Base-by-base conservation (phyloP, 805 yeast species). In the Priceomyces haplophilus region DNA sequence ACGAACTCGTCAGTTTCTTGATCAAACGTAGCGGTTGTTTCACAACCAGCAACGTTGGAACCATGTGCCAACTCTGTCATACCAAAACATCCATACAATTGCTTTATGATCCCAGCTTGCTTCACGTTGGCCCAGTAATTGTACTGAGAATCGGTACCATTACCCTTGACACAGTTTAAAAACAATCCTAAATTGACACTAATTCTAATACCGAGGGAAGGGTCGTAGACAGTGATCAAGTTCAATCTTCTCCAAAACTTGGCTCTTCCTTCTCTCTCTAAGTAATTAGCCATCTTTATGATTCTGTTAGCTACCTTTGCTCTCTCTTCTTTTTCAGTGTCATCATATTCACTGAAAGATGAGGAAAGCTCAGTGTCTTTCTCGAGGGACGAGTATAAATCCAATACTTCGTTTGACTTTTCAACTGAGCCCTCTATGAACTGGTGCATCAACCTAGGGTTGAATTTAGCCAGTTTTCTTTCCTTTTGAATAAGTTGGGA, bases 51-150 rank as follows among this genome's bases (percentile, higher is more conserved):
- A 35, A 90, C 97, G 62, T 90, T 90, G 10, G 96, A 87, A 20
- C 97, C 97, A 61, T 88, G 97, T 6, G 88, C 95, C 53, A 88
- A 62, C 67, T 88, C 97, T 12, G 96, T 89, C 97, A 88, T 88
- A 36, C 85, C 88, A 66, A 88, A 88, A 64, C 96, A 89, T 20
- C 97, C 97, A 56, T 82, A 85, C 36, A 67, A 48, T 35, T 61
- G 64, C 50, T 64, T 67, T 46, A 69, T 52, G 45, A 48, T 51
- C 38, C 52, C 57, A 30, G 69, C 58, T 48, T 66, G 70, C 42
- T 58, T 67, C 30, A 52, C 50, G 38, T 58, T 46, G 42, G 64
- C 59, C 74, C 74, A 69, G 52, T 53, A 69, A 31, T 58, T 51
- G 47, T 56, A 67, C 47, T 69, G 74, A 6, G 56, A 62, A 11